Conservation (phyloP, 1,284 basidiomycete species). For the Cryptococcus floricola region DNA sequence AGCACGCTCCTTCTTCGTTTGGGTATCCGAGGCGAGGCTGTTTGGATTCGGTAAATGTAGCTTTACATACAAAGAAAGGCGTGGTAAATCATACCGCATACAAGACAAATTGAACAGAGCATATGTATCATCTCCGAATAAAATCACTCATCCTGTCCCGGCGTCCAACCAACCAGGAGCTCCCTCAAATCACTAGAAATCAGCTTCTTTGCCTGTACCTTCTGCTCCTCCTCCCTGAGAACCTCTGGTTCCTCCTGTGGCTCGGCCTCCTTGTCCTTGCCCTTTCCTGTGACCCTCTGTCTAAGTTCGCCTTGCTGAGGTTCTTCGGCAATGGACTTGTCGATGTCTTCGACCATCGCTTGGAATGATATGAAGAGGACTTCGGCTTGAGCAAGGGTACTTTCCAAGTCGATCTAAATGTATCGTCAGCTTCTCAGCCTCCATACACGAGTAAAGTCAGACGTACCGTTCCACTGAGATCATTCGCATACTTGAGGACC, state of each 20-base stretch:
- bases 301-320: neutral
- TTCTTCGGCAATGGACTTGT: conserved; percentile 44
- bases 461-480: conserved; percentile 73
- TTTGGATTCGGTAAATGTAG: too few relatives aligned
- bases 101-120: neutral
- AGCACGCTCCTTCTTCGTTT: too few relatives aligned
- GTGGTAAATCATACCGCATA: neutral
- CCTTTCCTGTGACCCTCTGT: neutral
- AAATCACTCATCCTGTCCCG: neutral
- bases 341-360: conserved; percentile 74
- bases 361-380: conserved; percentile 67
- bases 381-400: conserved; percentile 87
- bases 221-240: neutral
- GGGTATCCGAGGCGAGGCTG: too few relatives aligned
- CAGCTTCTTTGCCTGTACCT: conserved; percentile 3
- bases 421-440: neutral
- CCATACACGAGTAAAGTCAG: neutral
- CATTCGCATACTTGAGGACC: conserved; percentile 88
- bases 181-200: conserved; percentile 18
- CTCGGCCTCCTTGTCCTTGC: neutral
- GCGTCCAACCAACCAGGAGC: conserved; percentile 15
- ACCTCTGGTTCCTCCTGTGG: neutral
- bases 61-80: too few relatives aligned
- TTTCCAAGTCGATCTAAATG: conserved; percentile 72
- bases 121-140: neutral